phyloP scores from a whole-genome alignment of 495 filamentous ascomycete species.

The Parmelia sp. region DNA sequence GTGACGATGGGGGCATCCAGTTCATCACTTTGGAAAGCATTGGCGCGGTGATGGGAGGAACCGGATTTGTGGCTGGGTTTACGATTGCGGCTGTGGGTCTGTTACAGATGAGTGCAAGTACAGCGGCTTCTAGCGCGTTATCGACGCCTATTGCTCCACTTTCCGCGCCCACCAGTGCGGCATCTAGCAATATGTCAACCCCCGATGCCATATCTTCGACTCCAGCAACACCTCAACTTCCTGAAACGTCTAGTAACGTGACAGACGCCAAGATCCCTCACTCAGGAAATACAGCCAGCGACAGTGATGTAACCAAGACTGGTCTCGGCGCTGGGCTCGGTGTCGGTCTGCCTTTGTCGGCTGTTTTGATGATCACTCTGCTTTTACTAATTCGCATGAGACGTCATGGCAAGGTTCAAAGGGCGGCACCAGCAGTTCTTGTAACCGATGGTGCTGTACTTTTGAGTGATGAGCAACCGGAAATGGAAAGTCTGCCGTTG shows the following conservation, averaged over 20 bases:
- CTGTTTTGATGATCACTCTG: not conserved
- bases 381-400: not conserved
- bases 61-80: not conserved
- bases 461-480: not conserved
- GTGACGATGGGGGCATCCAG: not conserved
- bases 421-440: not conserved
- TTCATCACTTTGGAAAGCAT: not conserved
- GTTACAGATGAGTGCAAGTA: not conserved
- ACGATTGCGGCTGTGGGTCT: not conserved
- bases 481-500: not conserved
- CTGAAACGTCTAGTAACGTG: not conserved
- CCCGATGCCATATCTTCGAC: too few relatives aligned
- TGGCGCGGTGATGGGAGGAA: too few relatives aligned
- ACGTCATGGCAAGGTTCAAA: not conserved
- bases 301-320: not conserved
- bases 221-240: too few relatives aligned
- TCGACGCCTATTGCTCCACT: not conserved
- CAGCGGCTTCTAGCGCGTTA: not conserved
- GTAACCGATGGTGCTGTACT: too few relatives aligned
- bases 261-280: not conserved
- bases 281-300: not conserved
- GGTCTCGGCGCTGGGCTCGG: not conserved
- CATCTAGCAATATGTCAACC: not conserved
- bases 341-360: not conserved
- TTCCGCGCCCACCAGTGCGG: not conserved